Percentiles rank a stretch among this genome's conserved stretches.
Evolutionary conservation across 208 protist genomes (phyloP).

Genomic region (Acanthamoeba triangularis): DNA sequence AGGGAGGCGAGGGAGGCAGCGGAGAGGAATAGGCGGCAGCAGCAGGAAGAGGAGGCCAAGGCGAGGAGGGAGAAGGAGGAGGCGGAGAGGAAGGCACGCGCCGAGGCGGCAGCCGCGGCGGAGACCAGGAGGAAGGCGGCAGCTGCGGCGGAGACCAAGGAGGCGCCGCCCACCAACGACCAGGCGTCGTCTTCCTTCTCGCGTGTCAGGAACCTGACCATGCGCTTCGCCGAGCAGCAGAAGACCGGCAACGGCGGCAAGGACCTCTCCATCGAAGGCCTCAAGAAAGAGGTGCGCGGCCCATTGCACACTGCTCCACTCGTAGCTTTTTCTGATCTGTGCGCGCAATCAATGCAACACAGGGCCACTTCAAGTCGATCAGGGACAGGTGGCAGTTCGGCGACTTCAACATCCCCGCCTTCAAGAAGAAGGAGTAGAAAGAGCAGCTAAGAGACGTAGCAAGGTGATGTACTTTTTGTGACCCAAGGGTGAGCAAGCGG

Average conservation of each 20-base stretch:
- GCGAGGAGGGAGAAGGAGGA: constrained; percentile 11
- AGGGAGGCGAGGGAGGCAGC: neutral
- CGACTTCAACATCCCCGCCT: neutral
- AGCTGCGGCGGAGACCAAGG: neutral
- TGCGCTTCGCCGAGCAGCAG: constrained; percentile 51
- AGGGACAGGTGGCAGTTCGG: constrained; percentile 41
- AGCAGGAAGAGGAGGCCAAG: neutral
- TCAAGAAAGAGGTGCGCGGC: neutral
- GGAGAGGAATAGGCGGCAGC: neutral
- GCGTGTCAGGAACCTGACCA: constrained; percentile 18
- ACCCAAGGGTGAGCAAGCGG: too few species aligned
- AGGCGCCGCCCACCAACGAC: constrained; percentile 3
- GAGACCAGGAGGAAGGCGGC: neutral
- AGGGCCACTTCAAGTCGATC: constrained; percentile 43
- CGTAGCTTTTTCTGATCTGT: neutral
- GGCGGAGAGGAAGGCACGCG: neutral
- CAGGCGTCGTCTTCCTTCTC: constrained; percentile 3
- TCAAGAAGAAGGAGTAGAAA: neutral
- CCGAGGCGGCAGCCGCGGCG: neutral
- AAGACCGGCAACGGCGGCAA: neutral
- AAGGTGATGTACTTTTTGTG: neutral
- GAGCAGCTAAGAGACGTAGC: neutral
- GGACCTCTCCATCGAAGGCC: constrained; percentile 25
- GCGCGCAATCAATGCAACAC: neutral
- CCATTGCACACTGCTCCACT: too few species aligned